These are phyloP conservation scores for Fomitopsis betulina DNA, from an alignment of 1,284 basidiomycete genomes.

Conservation along the genomic window DNA sequence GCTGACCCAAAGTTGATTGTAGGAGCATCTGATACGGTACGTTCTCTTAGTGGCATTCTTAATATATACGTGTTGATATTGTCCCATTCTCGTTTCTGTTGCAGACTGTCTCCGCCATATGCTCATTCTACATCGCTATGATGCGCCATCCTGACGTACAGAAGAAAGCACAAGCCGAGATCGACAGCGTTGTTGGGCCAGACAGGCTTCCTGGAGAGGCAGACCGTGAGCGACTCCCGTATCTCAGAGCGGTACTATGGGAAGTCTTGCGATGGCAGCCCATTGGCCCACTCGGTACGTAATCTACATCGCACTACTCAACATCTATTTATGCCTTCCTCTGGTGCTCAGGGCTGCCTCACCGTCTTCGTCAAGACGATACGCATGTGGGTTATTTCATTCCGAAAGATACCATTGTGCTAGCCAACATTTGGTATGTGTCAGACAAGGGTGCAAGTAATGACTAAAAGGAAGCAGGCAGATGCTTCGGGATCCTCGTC, in stretches of 20 bases:
- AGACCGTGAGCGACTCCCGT: conserved; percentile 29
- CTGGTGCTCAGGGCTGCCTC: conserved; percentile 19
- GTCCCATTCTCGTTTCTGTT: background rate
- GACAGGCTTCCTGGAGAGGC: conserved; percentile 26
- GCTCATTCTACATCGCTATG: conserved; percentile 29
- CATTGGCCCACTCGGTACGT: conserved; percentile 21
- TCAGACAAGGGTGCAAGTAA: background rate
- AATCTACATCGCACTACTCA: background rate
- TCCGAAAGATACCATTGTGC: conserved; percentile 24
- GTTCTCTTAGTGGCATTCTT: background rate
- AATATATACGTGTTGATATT: background rate
- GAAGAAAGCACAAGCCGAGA: conserved; percentile 27
- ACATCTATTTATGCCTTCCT: no score
- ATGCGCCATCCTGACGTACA: conserved; percentile 28
- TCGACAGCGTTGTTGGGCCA: conserved; percentile 26
- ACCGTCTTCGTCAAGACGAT: conserved; percentile 25
- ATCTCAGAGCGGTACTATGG: conserved; percentile 25
- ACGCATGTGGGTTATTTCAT: conserved; percentile 23
- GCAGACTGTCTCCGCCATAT: conserved; percentile 25
- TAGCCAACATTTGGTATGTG: conserved; percentile 22
- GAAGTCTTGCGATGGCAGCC: conserved; percentile 30
- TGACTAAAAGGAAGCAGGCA: conserved; percentile 15
- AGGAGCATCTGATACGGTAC: conserved; percentile 27
- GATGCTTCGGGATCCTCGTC: conserved; percentile 25
- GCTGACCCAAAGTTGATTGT: background rate